These are phyloP conservation scores for Lactifluus pinguis DNA, from an alignment of 768 basidiomycete genomes.

Conservation along the genomic window DNA sequence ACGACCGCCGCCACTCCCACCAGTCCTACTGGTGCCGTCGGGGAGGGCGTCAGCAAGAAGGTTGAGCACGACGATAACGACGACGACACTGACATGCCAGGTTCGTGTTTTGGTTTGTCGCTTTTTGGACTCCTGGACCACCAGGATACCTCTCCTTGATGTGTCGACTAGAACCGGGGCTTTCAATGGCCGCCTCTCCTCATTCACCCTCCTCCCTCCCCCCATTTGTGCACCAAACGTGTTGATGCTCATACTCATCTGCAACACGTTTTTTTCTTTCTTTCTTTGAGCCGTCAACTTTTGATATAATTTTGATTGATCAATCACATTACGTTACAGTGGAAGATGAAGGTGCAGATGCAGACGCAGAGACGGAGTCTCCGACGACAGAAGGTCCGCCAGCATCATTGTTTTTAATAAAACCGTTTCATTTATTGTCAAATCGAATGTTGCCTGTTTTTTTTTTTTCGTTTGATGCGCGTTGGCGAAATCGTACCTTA, in stretches of 20 bases:
- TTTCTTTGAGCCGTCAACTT: not conserved
- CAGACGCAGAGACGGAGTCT: not conserved
- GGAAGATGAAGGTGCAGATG: not conserved
- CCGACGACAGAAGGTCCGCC: conserved; percentile 4
- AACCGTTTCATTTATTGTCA: not conserved
- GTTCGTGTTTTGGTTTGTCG: conserved; percentile 17
- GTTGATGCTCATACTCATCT: not conserved
- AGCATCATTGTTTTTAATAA: not conserved
- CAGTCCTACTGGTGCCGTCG: too few species aligned
- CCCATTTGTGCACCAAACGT: not conserved
- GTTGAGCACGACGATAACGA: conserved; percentile 8
- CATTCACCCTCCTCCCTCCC: not conserved
- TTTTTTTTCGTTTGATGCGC: not conserved
- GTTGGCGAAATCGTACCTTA: conserved; percentile 30
- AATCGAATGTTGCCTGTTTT: not conserved
- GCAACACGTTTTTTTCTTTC: not conserved
- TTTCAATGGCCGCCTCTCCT: not conserved
- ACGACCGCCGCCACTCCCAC: conserved; percentile 21
- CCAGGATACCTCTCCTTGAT: conserved; percentile 42
- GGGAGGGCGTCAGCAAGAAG: not conserved
- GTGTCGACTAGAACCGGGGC: conserved; percentile 25
- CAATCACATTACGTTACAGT: not conserved
- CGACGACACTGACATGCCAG: conserved; percentile 23
- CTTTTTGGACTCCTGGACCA: conserved; percentile 32
- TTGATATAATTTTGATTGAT: not conserved